These are phyloP conservation scores for Musa beccarii DNA, from an alignment of 176 grass and related monocot genomes.

Conservation along the genomic window DNA sequence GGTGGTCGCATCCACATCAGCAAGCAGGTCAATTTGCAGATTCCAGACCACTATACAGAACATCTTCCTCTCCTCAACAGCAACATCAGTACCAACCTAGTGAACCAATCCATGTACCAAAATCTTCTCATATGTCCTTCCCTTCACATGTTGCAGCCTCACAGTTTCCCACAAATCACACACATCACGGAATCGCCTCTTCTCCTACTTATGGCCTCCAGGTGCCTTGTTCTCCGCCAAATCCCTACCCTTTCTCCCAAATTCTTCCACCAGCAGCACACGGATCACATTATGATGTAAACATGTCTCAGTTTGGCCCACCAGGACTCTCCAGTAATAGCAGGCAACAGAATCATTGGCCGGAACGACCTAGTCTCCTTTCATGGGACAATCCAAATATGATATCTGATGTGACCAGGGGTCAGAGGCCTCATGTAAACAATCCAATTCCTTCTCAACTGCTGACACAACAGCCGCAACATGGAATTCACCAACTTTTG, in stretches of 20 bases:
- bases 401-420: constrained; percentile 27
- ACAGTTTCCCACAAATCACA: constrained; percentile 38
- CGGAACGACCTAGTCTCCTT: constrained; percentile 23
- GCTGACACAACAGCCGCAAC: constrained; percentile 19
- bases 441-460: constrained; percentile 33
- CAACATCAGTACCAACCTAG: constrained; percentile 33
- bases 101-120: constrained; percentile 54
- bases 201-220: constrained; percentile 38
- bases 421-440: constrained; percentile 32
- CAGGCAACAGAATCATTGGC: constrained; percentile 27
- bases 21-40: constrained; percentile 27
- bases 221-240: constrained; percentile 35
- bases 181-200: constrained; percentile 30
- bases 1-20: constrained; percentile 39
- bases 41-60: constrained; percentile 27
- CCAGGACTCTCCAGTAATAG: constrained; percentile 18
- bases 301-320: constrained; percentile 11
- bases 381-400: constrained; percentile 19
- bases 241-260: constrained; percentile 25
- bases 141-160: constrained; percentile 28
- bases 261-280: constrained; percentile 23
- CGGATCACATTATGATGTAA: constrained; percentile 34
- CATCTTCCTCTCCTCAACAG: constrained; percentile 45
- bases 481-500: constrained; percentile 39
- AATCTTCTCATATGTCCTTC: constrained; percentile 40